phyloP scores from a whole-genome alignment of 2,329 filamentous ascomycete genomes.

The Eutypa lata region DNA sequence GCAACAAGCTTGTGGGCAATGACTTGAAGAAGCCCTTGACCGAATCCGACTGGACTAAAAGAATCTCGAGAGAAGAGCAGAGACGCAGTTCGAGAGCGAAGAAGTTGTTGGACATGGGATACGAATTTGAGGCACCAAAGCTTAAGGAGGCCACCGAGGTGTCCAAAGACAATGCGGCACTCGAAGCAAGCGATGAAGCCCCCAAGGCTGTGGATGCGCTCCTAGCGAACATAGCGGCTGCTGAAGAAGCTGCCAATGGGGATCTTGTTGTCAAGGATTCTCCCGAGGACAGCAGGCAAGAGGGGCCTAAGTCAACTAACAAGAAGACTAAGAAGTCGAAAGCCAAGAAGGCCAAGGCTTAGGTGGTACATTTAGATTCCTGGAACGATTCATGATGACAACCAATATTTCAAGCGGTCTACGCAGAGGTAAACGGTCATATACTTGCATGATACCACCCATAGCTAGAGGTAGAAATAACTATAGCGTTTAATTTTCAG shows the following conservation, averaged over 20 bases:
- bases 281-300: constrained; percentile 30
- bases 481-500: not conserved
- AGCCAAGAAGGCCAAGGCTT: constrained; percentile 38
- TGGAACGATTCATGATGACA: not conserved
- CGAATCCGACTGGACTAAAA: constrained; percentile 74
- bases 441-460: not conserved
- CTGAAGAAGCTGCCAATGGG: constrained; percentile 15
- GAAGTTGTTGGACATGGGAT: constrained; percentile 76
- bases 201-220: constrained; percentile 38
- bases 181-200: constrained; percentile 33
- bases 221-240: constrained; percentile 27
- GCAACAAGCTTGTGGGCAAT: constrained; percentile 80
- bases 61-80: constrained; percentile 69
- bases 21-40: constrained; percentile 70
- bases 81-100: constrained; percentile 66
- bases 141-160: constrained; percentile 58
- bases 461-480: not conserved
- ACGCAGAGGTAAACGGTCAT: not conserved
- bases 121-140: constrained; percentile 73
- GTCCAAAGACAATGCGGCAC: constrained; percentile 30
- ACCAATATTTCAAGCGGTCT: not conserved
- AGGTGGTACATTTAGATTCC: constrained; percentile 14
- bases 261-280: constrained; percentile 23
- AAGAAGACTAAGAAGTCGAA: constrained; percentile 34
- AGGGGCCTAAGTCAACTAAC: constrained; percentile 14